phyloP scores from a whole-genome alignment of 257 asterid species.

The Solanum chmielewskii region DNA sequence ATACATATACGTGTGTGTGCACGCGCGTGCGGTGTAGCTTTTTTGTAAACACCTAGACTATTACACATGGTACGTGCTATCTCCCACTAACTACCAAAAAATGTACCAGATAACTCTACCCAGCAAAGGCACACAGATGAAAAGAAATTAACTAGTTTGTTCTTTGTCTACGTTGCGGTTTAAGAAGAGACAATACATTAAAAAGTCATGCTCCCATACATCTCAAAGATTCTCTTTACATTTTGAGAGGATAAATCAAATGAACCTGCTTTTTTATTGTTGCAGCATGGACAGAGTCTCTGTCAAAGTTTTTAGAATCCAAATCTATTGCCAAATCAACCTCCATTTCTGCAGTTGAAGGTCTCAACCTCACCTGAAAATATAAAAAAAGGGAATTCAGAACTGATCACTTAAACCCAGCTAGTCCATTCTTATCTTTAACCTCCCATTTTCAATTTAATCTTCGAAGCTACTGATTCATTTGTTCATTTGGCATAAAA shows the following conservation, averaged over 20 bases:
- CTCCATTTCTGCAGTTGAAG: slow-evolving; percentile 48
- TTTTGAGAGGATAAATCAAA: neutral
- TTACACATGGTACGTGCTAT: neutral
- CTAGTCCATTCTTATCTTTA: neutral
- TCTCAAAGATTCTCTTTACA: neutral
- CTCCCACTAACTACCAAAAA: neutral
- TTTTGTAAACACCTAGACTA: neutral
- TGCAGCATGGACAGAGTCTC: slow-evolving; percentile 23
- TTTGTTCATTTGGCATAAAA: neutral
- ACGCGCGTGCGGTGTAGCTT: neutral
- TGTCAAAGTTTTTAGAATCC: slow-evolving; percentile 55
- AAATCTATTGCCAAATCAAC: slow-evolving; percentile 61
- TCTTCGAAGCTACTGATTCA: neutral
- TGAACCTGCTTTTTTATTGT: slow-evolving; percentile 51
- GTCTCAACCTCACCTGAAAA: slow-evolving; percentile 71
- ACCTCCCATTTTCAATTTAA: neutral
- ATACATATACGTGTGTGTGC: neutral
- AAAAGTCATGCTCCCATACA: neutral
- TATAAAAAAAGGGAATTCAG: neutral
- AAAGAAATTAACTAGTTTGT: neutral
- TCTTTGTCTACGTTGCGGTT: neutral
- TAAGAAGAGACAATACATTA: neutral
- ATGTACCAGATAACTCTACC: neutral
- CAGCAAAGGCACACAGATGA: neutral
- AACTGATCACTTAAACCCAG: neutral